phyloP scores from a whole-genome alignment of 169 alveolate genomes.

The Theileria parva region DNA sequence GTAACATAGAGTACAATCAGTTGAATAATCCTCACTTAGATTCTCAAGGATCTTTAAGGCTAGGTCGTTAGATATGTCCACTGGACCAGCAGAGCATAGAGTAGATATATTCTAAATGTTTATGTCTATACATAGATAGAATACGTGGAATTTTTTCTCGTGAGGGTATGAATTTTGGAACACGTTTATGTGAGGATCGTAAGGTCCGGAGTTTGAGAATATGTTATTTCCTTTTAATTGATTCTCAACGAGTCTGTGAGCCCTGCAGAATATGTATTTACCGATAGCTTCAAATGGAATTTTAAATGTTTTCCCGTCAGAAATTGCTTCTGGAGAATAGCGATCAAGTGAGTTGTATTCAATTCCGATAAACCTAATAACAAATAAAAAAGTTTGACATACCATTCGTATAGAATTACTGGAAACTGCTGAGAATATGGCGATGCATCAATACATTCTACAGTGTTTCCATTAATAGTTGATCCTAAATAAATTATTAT shows the following conservation, averaged over 20 bases:
- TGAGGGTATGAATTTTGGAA: constrained; percentile 33
- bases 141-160: constrained; percentile 36
- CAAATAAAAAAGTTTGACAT: background rate
- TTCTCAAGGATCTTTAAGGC: constrained; percentile 30
- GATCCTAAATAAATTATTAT: constrained; percentile 6
- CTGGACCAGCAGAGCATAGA: constrained; percentile 47
- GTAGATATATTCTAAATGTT: constrained; percentile 37
- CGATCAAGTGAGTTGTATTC: constrained; percentile 44
- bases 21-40: constrained; percentile 13
- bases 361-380: constrained; percentile 37
- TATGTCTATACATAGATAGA: background rate
- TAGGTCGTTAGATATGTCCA: constrained; percentile 47
- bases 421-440: constrained; percentile 54
- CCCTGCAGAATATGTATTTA: constrained; percentile 54
- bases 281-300: constrained; percentile 52
- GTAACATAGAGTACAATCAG: constrained; percentile 17
- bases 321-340: constrained; percentile 37
- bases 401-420: constrained; percentile 51
- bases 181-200: constrained; percentile 52
- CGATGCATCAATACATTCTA: constrained; percentile 51
- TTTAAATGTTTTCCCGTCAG: constrained; percentile 3
- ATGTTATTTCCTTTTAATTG: constrained; percentile 25
- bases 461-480: constrained; percentile 31
- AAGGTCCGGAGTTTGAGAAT: constrained; percentile 29
- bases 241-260: constrained; percentile 52